A percentile compares a stretch with the other conserved stretches of the same genome.
Evolutionary conservation across 805 yeast genomes (phyloP).

Genomic region (Candida nanaspora): DNA sequence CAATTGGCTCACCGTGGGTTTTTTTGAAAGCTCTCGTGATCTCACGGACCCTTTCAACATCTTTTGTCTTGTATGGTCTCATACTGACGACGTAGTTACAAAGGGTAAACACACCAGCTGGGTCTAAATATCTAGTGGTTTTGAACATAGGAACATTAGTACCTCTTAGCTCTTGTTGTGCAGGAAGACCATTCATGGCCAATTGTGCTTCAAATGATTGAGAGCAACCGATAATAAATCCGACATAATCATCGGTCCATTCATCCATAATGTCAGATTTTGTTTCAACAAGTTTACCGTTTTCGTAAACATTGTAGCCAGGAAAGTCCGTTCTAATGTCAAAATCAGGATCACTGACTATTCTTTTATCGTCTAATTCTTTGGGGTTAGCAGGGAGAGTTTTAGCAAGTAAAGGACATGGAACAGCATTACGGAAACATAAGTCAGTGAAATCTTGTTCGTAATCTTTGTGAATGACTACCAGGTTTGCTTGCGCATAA

Average conservation of each 20-base stretch:
- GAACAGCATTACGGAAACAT: conserved; percentile 31
- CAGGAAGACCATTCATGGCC: conserved; percentile 21
- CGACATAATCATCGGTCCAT: conserved; percentile 31
- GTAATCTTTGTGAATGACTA: conserved; percentile 26
- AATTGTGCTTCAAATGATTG: conserved; percentile 32
- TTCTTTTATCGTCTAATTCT: conserved; percentile 10
- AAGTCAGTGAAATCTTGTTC: conserved; percentile 28
- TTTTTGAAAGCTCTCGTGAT: conserved; percentile 24
- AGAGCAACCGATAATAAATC: conserved; percentile 36
- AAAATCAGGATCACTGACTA: conserved; percentile 12
- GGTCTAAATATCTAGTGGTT: conserved; percentile 17
- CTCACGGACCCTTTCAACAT: conserved; percentile 22
- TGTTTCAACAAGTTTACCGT: conserved; percentile 21
- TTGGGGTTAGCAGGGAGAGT: conserved; percentile 16
- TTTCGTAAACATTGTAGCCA: conserved; percentile 25
- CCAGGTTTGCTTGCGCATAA: conserved; percentile 31
- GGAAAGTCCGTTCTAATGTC: conserved; percentile 30
- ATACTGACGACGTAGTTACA: conserved; percentile 34
- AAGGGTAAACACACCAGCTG: conserved; percentile 25
- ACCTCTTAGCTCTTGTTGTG: conserved; percentile 17
- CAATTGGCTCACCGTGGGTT: conserved; percentile 36
- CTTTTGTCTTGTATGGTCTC: conserved; percentile 29
- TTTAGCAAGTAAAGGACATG: conserved; percentile 28
- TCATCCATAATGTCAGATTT: conserved; percentile 20
- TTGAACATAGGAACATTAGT: conserved; percentile 22